These are phyloP conservation scores for Salix udensis DNA, from an alignment of 345 rosid genomes.

Conservation along the genomic window DNA sequence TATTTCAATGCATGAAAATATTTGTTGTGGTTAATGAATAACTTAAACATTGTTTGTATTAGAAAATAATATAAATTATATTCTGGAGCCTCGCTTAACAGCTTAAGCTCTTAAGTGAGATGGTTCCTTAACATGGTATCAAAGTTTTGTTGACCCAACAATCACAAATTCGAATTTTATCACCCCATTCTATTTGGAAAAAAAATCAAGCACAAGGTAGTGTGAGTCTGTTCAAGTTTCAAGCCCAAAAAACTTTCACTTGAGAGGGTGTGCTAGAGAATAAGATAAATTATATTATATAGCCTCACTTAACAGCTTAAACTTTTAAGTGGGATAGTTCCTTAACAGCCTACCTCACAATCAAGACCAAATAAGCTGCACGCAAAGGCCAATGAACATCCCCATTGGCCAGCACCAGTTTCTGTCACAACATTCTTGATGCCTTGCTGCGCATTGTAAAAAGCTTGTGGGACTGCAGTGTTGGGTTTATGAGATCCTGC, in stretches of 20 bases:
- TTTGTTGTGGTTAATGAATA: neutral
- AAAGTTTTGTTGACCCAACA: no score
- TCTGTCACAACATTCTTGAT: slow-evolving; percentile 78
- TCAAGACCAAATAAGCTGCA: slow-evolving; percentile 73
- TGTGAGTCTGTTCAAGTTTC: accelerated
- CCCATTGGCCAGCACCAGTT: slow-evolving; percentile 99
- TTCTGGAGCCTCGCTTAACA: no score
- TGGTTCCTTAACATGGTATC: no score
- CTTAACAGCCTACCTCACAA: slow-evolving; percentile 52
- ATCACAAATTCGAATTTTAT: accelerated
- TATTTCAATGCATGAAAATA: neutral
- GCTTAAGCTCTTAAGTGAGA: no score
- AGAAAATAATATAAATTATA: no score
- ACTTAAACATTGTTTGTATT: slow-evolving; percentile 2
- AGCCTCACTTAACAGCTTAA: no score
- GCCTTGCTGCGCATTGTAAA: slow-evolving; percentile 74
- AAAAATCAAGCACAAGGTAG: no score
- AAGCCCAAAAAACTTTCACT: accelerated
- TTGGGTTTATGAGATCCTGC: slow-evolving; percentile 98
- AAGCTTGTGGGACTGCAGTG: slow-evolving; percentile 82
- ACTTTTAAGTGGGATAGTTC: no score
- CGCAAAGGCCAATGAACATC: slow-evolving; percentile 83
- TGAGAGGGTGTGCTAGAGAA: no score
- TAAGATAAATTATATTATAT: no score
- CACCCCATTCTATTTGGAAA: no score